Evolutionary conservation across 2,329 filamentous ascomycete species (phyloP).

Genomic region (Aspergillus vadensis): DNA sequence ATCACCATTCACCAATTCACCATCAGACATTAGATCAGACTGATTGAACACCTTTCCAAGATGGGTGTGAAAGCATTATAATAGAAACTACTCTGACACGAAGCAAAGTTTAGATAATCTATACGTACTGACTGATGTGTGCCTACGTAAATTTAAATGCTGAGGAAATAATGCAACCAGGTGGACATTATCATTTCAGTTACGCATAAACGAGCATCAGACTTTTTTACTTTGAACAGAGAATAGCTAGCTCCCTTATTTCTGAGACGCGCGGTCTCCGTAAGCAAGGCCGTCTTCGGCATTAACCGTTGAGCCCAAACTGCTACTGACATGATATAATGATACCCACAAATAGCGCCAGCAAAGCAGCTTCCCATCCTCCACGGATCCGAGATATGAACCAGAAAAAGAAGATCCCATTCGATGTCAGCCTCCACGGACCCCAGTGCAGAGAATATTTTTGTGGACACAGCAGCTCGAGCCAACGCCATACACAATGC

Average conservation of each 20-base stretch:
- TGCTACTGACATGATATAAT: constrained; percentile 29
- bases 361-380: constrained; percentile 37
- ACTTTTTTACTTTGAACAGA: constrained; percentile 20
- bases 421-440: constrained; percentile 35
- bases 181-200: constrained; percentile 4
- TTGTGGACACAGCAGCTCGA: constrained; percentile 39
- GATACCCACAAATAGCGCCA: constrained; percentile 36
- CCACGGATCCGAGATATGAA: constrained; percentile 39
- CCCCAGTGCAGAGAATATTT: constrained; percentile 36
- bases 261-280: constrained; percentile 27
- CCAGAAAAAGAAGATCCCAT: constrained; percentile 31
- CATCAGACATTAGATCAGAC: too few relatives aligned
- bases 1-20: too few relatives aligned
- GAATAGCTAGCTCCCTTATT: constrained; percentile 34
- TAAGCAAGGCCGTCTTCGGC: constrained; percentile 28
- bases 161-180: neutral
- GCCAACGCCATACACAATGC: constrained; percentile 48
- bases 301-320: constrained; percentile 25
- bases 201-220: constrained; percentile 18
- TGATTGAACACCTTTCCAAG: too few relatives aligned
- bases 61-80: too few relatives aligned
- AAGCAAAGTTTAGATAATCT: too few relatives aligned
- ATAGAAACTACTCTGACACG: too few relatives aligned
- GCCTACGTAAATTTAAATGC: too few relatives aligned
- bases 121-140: too few relatives aligned